Base-by-base conservation (phyloP, 73 alveolate genomes). In the Effrenium voratum region DNA sequence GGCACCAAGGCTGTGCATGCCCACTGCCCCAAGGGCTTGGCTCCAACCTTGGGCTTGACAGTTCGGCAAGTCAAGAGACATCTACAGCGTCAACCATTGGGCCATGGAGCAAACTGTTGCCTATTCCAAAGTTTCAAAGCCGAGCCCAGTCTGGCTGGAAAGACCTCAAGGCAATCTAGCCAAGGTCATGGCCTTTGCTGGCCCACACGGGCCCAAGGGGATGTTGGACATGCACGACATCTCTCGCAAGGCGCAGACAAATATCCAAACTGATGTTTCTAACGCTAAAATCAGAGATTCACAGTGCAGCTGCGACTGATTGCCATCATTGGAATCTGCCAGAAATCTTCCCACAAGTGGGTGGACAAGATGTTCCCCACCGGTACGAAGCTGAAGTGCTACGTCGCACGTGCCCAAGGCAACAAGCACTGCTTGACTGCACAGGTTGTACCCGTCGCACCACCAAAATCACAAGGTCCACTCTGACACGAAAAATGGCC, bases 281-380 rank as follows among this genome's bases (percentile, higher is more conserved):
- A 5, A 28, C 24, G 82, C 44, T 47, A 40, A 19, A 40, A 66
- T 66, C 90, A 77, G 88, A 77, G 63, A 12, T 8, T 52, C 63
- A 12, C 63, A 52, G 19, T 52, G 63, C 63, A 52, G 63, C 63
- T 52, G 26, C 63, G 8, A 19, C 63, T 12, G 63, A 12, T 52
- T 52, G 63, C 46, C 92, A n/a, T 55, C 0, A 49, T 15, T 41
- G 63, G 40, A 52, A 44, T n/a, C 72, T 32, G 87, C 38, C 92
- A 81, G 92, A 81, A 90, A 90, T 90, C 96, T 55, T 73, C 96
- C 26, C 96, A 90, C 96, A 90, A 90, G 96, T 90, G 96, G 96
- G 96, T 90, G 60, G 87, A 30, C 76, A 90, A 90, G 96, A 90
- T 90, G 96, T 90, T 90, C 87, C 96, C 96, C 5, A n/a, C 43